Conservation (phyloP, 805 yeast species). For the Millerozyma miso region DNA sequence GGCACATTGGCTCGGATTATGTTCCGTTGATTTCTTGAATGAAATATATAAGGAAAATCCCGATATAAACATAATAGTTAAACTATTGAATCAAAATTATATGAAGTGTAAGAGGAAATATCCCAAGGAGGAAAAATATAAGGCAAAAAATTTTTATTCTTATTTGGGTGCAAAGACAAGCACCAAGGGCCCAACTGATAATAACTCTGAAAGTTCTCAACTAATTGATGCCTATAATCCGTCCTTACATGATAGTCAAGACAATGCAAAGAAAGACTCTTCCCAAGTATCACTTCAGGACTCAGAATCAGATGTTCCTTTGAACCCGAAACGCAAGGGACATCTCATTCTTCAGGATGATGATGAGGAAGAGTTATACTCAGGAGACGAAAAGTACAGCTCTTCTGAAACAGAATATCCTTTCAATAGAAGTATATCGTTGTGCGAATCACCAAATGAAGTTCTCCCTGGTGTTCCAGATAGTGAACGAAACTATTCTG, state of each 20-base stretch:
- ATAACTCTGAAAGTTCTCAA: conserved; percentile 1
- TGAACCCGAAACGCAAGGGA: neutral
- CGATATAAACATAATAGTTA: conserved; percentile 29
- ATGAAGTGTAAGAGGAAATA: conserved; percentile 24
- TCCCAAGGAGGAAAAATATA: conserved; percentile 38
- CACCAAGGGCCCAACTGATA: neutral
- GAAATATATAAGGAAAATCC: conserved; percentile 32
- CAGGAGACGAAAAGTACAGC: neutral
- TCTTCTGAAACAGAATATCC: neutral
- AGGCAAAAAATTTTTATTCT: conserved; percentile 33
- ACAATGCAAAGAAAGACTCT: neutral
- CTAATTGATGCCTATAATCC: neutral
- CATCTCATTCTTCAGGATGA: conserved; percentile 5
- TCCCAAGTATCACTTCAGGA: neutral
- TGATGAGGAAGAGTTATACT: conserved; percentile 7
- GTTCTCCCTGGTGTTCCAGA: neutral
- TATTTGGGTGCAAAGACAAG: conserved; percentile 24
- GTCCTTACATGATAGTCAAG: neutral
- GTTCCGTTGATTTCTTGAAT: conserved; percentile 31
- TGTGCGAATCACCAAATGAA: neutral
- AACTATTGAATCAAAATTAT: conserved; percentile 33
- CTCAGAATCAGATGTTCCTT: neutral
- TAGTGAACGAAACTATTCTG: neutral
- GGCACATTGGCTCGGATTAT: conserved; percentile 40
- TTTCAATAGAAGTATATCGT: conserved; percentile 2